Percentiles rank a stretch among this genome's conserved stretches.
Evolutionary conservation across 2,329 filamentous ascomycete species (phyloP).

Genomic region (Pseudogymnoascus sp.): DNA sequence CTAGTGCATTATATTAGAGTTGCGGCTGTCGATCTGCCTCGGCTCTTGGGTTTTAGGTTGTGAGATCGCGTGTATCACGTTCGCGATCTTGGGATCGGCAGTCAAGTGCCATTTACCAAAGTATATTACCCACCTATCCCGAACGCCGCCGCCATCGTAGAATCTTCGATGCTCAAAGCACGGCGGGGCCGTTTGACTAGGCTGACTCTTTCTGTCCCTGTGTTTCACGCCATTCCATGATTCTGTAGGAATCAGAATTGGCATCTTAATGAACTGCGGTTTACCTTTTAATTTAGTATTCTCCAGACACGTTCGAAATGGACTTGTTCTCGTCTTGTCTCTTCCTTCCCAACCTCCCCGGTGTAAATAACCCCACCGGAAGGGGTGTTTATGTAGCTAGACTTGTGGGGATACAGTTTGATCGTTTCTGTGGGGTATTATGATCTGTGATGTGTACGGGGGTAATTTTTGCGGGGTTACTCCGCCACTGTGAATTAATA

Average conservation of each 20-base stretch:
- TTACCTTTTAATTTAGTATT: background rate
- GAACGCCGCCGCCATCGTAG: background rate
- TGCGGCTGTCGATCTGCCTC: background rate
- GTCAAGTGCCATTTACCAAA: background rate
- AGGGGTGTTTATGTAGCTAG: background rate
- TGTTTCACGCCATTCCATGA: background rate
- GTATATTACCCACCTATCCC: background rate
- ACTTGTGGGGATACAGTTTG: background rate
- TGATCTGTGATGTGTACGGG: background rate
- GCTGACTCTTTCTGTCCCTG: background rate
- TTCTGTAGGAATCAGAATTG: background rate
- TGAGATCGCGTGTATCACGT: background rate
- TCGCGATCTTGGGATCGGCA: slow-evolving; percentile 1
- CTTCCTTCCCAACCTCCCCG: background rate
- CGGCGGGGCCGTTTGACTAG: background rate
- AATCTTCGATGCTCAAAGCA: background rate
- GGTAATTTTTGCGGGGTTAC: background rate
- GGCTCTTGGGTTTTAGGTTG: background rate
- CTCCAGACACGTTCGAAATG: background rate
- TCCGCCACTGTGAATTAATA: background rate
- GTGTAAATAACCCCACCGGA: background rate
- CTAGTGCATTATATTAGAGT: background rate
- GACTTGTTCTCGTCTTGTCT: background rate
- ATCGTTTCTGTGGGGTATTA: background rate
- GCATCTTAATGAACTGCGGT: background rate